Conservation (phyloP, 2,329 filamentous ascomycete species). For the Zymoseptoria brevis region DNA sequence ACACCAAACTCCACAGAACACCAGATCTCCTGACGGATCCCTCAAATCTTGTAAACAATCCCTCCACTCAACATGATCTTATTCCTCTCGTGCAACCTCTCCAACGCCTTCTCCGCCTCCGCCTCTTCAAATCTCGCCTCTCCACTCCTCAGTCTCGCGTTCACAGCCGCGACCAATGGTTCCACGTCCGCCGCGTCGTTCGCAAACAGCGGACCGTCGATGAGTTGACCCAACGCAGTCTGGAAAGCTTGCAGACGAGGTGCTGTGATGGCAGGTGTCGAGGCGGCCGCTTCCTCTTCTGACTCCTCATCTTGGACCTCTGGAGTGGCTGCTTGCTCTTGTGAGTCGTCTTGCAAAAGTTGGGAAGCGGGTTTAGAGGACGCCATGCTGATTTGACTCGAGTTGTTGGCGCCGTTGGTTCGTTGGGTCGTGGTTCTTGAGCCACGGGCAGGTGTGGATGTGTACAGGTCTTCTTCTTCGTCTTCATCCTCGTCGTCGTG, state of each 20-base stretch:
- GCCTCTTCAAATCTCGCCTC: slow-evolving; percentile 54
- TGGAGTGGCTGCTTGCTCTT: slow-evolving; percentile 32
- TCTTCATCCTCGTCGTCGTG: slow-evolving; percentile 46
- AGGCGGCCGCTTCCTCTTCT: slow-evolving; percentile 33
- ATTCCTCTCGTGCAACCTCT: slow-evolving; percentile 72
- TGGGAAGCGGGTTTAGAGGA: slow-evolving; percentile 75
- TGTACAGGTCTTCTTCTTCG: slow-evolving; percentile 49
- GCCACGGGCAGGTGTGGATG: slow-evolving; percentile 22
- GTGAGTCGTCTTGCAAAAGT: slow-evolving; percentile 48
- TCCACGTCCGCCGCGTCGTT: slow-evolving; percentile 75
- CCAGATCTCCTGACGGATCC: not conserved
- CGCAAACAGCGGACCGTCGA: slow-evolving; percentile 74
- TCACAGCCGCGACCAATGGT: slow-evolving; percentile 70
- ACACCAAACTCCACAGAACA: not conserved
- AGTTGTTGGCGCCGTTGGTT: slow-evolving; percentile 32
- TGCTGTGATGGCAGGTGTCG: slow-evolving; percentile 45
- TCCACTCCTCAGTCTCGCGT: slow-evolving; percentile 57
- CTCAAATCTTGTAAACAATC: slow-evolving; percentile 44
- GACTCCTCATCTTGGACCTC: slow-evolving; percentile 19
- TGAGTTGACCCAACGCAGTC: slow-evolving; percentile 70
- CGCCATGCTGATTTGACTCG: slow-evolving; percentile 61
- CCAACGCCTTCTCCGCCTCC: slow-evolving; percentile 71
- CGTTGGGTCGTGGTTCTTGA: slow-evolving; percentile 17
- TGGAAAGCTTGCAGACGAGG: slow-evolving; percentile 68
- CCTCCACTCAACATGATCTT: slow-evolving; percentile 67